Conservation (phyloP, 2,329 filamentous ascomycete species). For the Neoarthrinium moseri region DNA sequence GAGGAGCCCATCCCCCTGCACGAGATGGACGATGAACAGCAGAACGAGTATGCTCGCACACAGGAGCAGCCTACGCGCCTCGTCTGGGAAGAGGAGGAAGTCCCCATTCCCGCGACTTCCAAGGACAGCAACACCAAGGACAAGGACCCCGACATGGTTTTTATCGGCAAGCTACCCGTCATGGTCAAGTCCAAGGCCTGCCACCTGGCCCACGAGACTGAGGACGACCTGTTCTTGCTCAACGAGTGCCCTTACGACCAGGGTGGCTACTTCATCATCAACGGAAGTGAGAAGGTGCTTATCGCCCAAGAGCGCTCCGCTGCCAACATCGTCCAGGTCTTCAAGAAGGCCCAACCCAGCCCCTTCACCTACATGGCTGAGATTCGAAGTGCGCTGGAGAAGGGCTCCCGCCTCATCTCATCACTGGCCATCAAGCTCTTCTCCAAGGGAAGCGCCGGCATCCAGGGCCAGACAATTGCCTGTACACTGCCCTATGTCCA, state of each 20-base stretch:
- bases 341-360: constrained; percentile 94
- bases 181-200: constrained; percentile 99
- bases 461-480: constrained; percentile 84
- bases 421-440: constrained; percentile 89
- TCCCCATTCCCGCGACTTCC: constrained; percentile 47
- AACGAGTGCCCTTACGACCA: constrained; percentile 99
- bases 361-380: constrained; percentile 92
- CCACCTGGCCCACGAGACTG: constrained; percentile 77
- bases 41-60: constrained; percentile 52
- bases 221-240: constrained; percentile 83
- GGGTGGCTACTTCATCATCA: constrained; percentile 98
- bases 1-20: constrained; percentile 67
- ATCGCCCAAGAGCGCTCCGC: constrained; percentile 97
- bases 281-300: constrained; percentile 96
- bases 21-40: constrained; percentile 67
- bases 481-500: constrained; percentile 93
- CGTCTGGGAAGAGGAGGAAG: constrained; percentile 60
- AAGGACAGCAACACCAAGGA: constrained; percentile 53
- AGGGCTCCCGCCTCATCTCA: constrained; percentile 91
- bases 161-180: constrained; percentile 92
- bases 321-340: constrained; percentile 98
- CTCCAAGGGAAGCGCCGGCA: constrained; percentile 77
- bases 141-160: constrained; percentile 70
- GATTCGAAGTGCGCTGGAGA: constrained; percentile 94
- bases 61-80: constrained; percentile 58